Evolutionary conservation across 2,329 filamentous ascomycete genomes (phyloP).

Genomic region (Diplodia scrobiculata): DNA sequence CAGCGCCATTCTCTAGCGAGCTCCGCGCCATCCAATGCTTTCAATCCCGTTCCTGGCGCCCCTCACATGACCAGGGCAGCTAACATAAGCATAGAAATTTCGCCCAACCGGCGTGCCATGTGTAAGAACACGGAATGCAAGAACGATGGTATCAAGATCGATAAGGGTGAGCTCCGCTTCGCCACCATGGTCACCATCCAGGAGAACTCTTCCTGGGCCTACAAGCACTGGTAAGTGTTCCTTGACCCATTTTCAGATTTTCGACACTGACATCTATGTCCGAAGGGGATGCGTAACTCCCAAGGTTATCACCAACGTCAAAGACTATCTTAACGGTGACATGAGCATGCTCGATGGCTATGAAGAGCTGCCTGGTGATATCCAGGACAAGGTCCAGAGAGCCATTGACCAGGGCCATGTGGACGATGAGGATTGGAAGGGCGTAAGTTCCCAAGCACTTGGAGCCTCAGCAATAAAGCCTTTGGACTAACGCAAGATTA

Average conservation of each 20-base stretch:
- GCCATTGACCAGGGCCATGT: slow-evolving; percentile 78
- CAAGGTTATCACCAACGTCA: slow-evolving; percentile 66
- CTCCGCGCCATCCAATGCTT: background rate
- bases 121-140: slow-evolving; percentile 78
- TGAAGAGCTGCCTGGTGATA: slow-evolving; percentile 70
- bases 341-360: slow-evolving; percentile 75
- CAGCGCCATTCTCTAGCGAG: background rate
- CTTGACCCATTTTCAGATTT: background rate
- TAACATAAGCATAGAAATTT: slow-evolving; percentile 60
- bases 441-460: slow-evolving; percentile 60
- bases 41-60: background rate
- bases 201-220: slow-evolving; percentile 67
- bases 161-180: slow-evolving; percentile 76
- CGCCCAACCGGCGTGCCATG: slow-evolving; percentile 69
- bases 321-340: slow-evolving; percentile 60
- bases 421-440: slow-evolving; percentile 82
- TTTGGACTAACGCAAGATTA: slow-evolving; percentile 43
- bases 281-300: slow-evolving; percentile 89
- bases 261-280: slow-evolving; percentile 30
- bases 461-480: slow-evolving; percentile 33
- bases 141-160: slow-evolving; percentile 67
- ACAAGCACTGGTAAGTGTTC: slow-evolving; percentile 77
- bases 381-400: slow-evolving; percentile 71
- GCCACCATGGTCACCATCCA: slow-evolving; percentile 69
- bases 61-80: slow-evolving; percentile 5